phyloP scores from a whole-genome alignment of 306 rosid species.

The Gastrolobium villosum region DNA sequence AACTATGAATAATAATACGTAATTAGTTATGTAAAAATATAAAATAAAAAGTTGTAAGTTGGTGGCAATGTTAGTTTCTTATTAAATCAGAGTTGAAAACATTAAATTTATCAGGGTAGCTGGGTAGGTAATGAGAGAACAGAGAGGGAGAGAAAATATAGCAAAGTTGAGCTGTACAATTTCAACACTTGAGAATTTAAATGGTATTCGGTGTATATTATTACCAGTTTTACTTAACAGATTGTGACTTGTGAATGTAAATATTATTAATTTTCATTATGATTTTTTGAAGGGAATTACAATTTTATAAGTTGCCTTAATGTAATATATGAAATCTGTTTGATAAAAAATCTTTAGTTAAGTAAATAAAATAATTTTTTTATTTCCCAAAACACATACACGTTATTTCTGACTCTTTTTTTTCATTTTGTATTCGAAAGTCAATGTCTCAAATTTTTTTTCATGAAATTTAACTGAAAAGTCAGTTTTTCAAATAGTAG shows the following conservation, averaged over 20 bases:
- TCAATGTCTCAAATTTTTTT: too few relatives aligned
- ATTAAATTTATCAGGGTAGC: background rate
- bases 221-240: background rate
- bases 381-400: too few relatives aligned
- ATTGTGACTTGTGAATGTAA: background rate
- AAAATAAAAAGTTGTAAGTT: background rate
- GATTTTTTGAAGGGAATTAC: background rate
- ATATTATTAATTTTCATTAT: background rate
- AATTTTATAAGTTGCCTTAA: background rate
- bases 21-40: too few relatives aligned
- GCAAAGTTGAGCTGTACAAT: background rate
- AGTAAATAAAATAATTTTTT: background rate
- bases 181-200: conserved; percentile 4
- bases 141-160: background rate
- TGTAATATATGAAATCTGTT: background rate
- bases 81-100: background rate
- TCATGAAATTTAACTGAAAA: too few relatives aligned
- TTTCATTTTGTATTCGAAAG: too few relatives aligned
- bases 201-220: background rate
- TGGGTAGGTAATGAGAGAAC: conserved; percentile 41
- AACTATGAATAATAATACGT: conserved; percentile 7
- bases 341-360: background rate
- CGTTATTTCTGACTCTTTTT: too few relatives aligned
- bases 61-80: background rate
- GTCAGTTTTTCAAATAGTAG: too few relatives aligned